Evolutionary conservation across 2,329 filamentous ascomycete genomes (phyloP).

Genomic region (Fusarium incarnatum): DNA sequence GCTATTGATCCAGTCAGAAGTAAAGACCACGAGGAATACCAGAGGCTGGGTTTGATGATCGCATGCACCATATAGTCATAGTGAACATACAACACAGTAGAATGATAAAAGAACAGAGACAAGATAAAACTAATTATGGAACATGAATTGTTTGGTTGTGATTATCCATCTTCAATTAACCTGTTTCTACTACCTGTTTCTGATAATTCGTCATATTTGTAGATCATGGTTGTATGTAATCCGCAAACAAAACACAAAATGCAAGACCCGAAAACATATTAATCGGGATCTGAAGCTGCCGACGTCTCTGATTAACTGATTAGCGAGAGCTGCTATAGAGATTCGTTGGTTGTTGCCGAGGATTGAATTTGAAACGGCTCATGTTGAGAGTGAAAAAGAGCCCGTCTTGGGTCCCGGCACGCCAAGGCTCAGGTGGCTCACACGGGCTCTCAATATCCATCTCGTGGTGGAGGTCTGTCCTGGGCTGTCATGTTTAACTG

Average conservation of each 20-base stretch:
- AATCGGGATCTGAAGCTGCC: constrained; percentile 33
- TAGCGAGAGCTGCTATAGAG: neutral
- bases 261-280: constrained; percentile 8
- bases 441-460: neutral
- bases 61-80: constrained; percentile 16
- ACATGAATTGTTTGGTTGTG: constrained; percentile 17
- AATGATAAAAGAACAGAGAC: neutral
- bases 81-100: constrained; percentile 16
- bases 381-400: constrained; percentile 12
- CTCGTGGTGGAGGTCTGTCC: constrained; percentile 22
- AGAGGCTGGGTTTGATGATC: constrained; percentile 36
- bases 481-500: neutral
- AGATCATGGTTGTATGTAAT: constrained; percentile 15
- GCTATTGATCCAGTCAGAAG: constrained; percentile 27
- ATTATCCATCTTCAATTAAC: neutral
- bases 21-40: constrained; percentile 16
- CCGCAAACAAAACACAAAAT: constrained; percentile 12
- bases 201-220: constrained; percentile 17
- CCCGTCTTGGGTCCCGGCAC: constrained; percentile 6
- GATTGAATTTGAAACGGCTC: constrained; percentile 34
- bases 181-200: neutral
- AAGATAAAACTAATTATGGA: constrained; percentile 7
- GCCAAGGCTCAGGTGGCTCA: constrained; percentile 36
- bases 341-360: constrained; percentile 5
- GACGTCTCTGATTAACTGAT: constrained; percentile 18